These are phyloP conservation scores for Agaricus subrufescens DNA, from an alignment of 768 basidiomycete species.

Conservation along the genomic window DNA sequence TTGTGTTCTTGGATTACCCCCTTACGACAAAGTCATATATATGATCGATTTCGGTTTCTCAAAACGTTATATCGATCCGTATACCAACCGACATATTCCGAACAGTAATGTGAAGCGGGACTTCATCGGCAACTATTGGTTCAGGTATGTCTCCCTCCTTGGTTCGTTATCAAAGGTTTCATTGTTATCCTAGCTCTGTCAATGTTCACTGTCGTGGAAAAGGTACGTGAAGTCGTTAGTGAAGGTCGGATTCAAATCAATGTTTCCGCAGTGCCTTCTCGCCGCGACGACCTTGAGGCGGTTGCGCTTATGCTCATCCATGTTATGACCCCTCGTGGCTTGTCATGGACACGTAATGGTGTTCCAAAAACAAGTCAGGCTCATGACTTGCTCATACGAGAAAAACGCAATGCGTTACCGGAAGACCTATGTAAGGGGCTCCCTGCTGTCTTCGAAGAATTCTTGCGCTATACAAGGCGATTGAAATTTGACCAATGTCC, in stretches of 20 bases:
- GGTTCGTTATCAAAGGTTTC: neutral
- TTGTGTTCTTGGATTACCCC: constrained; percentile 57
- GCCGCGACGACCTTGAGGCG: constrained; percentile 77
- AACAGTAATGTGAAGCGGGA: constrained; percentile 64
- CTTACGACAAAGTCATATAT: constrained; percentile 58
- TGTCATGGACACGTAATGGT: constrained; percentile 78
- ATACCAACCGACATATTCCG: constrained; percentile 64
- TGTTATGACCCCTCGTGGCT: constrained; percentile 68
- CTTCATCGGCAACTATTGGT: constrained; percentile 86
- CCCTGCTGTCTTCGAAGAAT: constrained; percentile 72
- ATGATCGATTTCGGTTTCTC: constrained; percentile 89
- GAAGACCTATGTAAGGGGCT: constrained; percentile 67
- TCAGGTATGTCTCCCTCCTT: constrained; percentile 38
- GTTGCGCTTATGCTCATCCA: constrained; percentile 77
- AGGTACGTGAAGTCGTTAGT: constrained; percentile 36
- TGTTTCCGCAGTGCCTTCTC: constrained; percentile 56
- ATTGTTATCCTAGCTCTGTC: constrained; percentile 41
- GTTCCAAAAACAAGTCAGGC: constrained; percentile 65
- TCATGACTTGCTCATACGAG: constrained; percentile 59
- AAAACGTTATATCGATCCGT: constrained; percentile 67
- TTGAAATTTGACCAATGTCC: constrained; percentile 66
- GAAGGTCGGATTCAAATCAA: neutral
- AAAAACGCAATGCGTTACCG: constrained; percentile 54
- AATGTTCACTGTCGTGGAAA: constrained; percentile 74
- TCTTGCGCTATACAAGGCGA: constrained; percentile 65